phyloP scores from a whole-genome alignment of 2,329 filamentous ascomycete species.

The Lanzia echinophila region DNA sequence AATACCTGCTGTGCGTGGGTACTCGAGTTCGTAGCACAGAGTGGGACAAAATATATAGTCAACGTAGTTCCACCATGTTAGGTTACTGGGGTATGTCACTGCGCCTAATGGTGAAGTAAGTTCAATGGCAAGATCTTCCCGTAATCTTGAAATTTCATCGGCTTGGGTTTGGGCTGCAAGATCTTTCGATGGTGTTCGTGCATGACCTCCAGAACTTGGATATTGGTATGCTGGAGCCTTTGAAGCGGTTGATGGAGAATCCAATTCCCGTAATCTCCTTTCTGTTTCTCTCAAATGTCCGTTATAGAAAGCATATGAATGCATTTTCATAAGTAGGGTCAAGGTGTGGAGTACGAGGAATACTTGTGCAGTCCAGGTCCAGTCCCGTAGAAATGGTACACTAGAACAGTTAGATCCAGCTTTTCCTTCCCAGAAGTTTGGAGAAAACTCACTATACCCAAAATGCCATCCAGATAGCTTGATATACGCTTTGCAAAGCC shows the following conservation, averaged over 20 bases:
- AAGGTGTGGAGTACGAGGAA: slow-evolving; percentile 89
- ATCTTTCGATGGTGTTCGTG: slow-evolving; percentile 16
- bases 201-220: slow-evolving; percentile 39
- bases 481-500: slow-evolving; percentile 74
- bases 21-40: slow-evolving; percentile 95
- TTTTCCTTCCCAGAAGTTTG: neutral
- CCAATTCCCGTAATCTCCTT: slow-evolving; percentile 70
- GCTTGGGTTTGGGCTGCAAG: slow-evolving; percentile 21
- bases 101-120: slow-evolving; percentile 85
- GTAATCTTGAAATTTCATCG: slow-evolving; percentile 51
- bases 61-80: slow-evolving; percentile 73
- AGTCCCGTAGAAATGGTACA: slow-evolving; percentile 76
- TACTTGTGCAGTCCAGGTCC: slow-evolving; percentile 97
- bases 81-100: slow-evolving; percentile 83
- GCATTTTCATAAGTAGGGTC: slow-evolving; percentile 96
- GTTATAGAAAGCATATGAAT: slow-evolving; percentile 97
- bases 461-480: slow-evolving; percentile 68
- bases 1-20: slow-evolving; percentile 70
- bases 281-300: slow-evolving; percentile 87
- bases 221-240: slow-evolving; percentile 71
- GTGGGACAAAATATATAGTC: slow-evolving; percentile 92
- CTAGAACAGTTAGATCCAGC: slow-evolving; percentile 31
- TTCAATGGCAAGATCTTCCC: slow-evolving; percentile 83
- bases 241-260: slow-evolving; percentile 64
- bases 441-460: slow-evolving; percentile 59